These are phyloP conservation scores for Mycosphaerelloides madeirae DNA, from an alignment of 2,329 filamentous ascomycete genomes.

Conservation along the genomic window DNA sequence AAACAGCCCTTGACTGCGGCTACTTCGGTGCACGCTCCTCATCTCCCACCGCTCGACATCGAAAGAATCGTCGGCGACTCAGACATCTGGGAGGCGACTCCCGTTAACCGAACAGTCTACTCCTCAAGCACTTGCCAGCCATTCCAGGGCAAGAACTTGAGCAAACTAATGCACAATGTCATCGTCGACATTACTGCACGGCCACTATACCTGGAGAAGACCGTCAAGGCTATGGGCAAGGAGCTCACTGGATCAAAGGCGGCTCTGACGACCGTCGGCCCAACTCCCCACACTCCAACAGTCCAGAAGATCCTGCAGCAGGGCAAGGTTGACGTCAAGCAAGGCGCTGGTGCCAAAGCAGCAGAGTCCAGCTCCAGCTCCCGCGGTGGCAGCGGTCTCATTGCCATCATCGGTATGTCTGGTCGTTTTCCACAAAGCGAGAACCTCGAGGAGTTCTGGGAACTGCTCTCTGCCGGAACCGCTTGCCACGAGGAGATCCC, in stretches of 20 bases:
- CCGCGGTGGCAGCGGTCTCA: slow-evolving; percentile 23
- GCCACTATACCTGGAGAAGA: background rate
- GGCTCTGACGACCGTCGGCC: background rate
- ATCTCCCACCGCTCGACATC: background rate
- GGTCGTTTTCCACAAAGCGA: slow-evolving; percentile 42
- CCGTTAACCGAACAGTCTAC: background rate
- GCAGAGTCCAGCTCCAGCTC: no score
- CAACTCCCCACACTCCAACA: background rate
- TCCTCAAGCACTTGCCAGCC: background rate
- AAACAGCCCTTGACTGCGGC: background rate
- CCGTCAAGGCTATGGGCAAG: no score
- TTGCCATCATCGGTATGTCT: slow-evolving; percentile 41
- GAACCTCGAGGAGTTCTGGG: slow-evolving; percentile 15
- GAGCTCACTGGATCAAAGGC: background rate
- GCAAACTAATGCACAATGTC: background rate
- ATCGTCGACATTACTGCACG: background rate
- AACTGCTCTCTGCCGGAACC: background rate
- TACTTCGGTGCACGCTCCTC: background rate
- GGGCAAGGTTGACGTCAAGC: background rate
- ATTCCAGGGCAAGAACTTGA: background rate
- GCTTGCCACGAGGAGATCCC: slow-evolving; percentile 17
- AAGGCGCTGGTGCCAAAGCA: background rate
- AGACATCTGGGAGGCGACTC: background rate
- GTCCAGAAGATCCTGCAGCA: background rate
- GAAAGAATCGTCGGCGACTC: background rate